phyloP scores from a whole-genome alignment of 257 asterid species.

The Jacaranda copaia region DNA sequence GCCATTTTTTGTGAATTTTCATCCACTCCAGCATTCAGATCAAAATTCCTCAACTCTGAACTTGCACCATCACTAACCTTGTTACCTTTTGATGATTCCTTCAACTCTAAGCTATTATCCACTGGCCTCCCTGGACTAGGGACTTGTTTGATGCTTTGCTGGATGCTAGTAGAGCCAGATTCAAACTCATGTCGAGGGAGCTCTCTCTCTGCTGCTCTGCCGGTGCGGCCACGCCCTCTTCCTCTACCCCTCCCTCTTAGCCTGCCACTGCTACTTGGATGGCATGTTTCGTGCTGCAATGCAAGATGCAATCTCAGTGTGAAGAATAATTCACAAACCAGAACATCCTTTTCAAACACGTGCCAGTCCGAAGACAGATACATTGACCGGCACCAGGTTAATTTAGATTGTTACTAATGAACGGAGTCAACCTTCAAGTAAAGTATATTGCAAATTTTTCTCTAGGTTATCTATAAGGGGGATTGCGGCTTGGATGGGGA shows the following conservation, averaged over 20 bases:
- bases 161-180: conserved; percentile 42
- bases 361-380: no score
- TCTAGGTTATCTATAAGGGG: not conserved
- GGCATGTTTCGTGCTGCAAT: conserved; percentile 57
- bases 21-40: conserved; percentile 54
- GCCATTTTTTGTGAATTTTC: conserved; percentile 46
- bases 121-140: conserved; percentile 49
- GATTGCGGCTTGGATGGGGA: not conserved
- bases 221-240: conserved; percentile 71
- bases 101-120: conserved; percentile 45
- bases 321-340: no score
- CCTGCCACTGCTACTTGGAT: conserved; percentile 65
- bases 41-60: conserved; percentile 44
- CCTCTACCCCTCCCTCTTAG: conserved; percentile 90
- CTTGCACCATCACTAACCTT: conserved; percentile 38
- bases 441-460: not conserved
- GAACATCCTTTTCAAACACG: no score
- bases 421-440: not conserved
- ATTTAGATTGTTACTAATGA: not conserved
- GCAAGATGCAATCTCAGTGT: not conserved
- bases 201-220: conserved; percentile 63
- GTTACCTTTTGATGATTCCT: conserved; percentile 55
- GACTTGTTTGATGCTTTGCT: conserved; percentile 41
- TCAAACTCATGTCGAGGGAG: conserved; percentile 54
- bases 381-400: not conserved